Conservation (phyloP, 1,284 basidiomycete genomes). For the Irpex sp. region DNA sequence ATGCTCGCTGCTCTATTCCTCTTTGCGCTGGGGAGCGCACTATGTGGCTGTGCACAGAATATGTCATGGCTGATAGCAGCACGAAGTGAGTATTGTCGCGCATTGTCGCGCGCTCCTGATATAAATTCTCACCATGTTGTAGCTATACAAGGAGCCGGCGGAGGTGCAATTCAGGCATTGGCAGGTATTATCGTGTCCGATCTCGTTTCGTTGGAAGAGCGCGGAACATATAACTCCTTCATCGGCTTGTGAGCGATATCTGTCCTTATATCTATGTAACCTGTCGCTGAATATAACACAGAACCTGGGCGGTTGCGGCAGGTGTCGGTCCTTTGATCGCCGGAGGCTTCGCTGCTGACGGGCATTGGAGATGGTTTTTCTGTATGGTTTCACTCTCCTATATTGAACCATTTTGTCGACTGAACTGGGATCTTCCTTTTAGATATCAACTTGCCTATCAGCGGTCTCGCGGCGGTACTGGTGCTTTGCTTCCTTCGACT, state of each 20-base stretch:
- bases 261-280: too few relatives aligned
- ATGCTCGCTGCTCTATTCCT: constrained; percentile 6
- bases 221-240: constrained; percentile 3
- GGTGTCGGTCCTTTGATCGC: constrained; percentile 5
- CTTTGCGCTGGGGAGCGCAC: constrained; percentile 10
- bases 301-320: constrained; percentile 3
- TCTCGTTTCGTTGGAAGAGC: constrained; percentile 6
- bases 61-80: constrained; percentile 10
- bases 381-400: constrained; percentile 7
- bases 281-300: too few relatives aligned
- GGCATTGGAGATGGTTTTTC: constrained; percentile 14
- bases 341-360: constrained; percentile 1
- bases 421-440: not conserved
- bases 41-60: constrained; percentile 10
- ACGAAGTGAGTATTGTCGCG: constrained; percentile 2
- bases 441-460: constrained; percentile 15
- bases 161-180: not conserved
- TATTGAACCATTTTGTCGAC: not conserved
- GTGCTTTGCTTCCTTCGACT: constrained; percentile 35
- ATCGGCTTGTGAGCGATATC: not conserved
- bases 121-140: not conserved
- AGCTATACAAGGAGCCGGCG: constrained; percentile 1
- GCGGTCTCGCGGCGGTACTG: constrained; percentile 22
- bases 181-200: constrained; percentile 8
- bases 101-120: not conserved